Percentiles rank a stretch among this genome's conserved stretches.
These are phyloP conservation scores for Alternaria triticina DNA, from an alignment of 2,329 filamentous ascomycete species.

Conservation along the genomic window DNA sequence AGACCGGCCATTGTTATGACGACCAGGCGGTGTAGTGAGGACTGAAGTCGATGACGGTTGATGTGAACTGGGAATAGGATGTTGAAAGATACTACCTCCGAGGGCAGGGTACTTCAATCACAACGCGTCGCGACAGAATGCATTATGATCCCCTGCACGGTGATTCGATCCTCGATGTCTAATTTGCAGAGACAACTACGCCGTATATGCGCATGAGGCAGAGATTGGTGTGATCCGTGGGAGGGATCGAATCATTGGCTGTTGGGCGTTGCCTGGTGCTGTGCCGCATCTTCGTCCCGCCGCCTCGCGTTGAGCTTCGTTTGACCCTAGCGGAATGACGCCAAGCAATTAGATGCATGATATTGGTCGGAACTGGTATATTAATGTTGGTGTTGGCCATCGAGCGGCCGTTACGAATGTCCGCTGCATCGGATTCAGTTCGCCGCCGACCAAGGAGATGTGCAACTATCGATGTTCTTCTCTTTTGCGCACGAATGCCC, in stretches of 20 bases:
- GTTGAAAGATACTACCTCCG: too few species aligned
- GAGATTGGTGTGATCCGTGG: background rate
- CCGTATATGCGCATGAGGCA: background rate
- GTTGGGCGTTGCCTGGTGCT: background rate
- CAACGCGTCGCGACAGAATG: background rate
- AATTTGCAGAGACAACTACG: background rate
- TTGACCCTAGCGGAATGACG: background rate
- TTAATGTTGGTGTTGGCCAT: too few species aligned
- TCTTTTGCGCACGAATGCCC: too few species aligned
- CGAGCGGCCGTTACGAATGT: too few species aligned
- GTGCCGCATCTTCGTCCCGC: background rate
- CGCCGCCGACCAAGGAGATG: too few species aligned
- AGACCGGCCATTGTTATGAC: background rate
- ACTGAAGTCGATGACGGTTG: background rate
- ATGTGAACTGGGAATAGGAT: too few species aligned
- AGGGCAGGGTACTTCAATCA: background rate
- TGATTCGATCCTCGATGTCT: background rate
- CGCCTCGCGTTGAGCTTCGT: background rate
- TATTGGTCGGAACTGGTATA: too few species aligned
- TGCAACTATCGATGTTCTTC: too few species aligned
- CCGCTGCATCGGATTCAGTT: too few species aligned
- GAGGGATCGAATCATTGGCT: background rate
- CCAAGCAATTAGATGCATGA: too few species aligned
- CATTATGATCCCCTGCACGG: background rate
- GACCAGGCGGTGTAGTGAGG: background rate